Conservation (phyloP, 225 moss, liverwort and hornwort genomes). For the Pseudoscleropodium purum region DNA sequence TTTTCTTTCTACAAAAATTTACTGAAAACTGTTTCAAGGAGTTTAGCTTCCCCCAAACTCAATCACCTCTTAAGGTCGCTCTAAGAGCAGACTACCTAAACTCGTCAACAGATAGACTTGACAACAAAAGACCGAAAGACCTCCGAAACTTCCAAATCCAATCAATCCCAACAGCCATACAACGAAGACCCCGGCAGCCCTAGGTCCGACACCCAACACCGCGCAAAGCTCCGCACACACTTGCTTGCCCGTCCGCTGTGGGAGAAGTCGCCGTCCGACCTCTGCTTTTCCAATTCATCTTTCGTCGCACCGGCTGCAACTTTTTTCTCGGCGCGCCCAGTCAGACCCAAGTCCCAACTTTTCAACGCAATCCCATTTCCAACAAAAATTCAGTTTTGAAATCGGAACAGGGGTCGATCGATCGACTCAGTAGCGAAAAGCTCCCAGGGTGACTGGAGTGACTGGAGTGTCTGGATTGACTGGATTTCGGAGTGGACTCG, state of each 20-base stretch:
- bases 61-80: no score
- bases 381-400: neutral
- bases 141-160: neutral
- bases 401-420: neutral
- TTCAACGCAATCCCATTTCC: neutral
- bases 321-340: neutral
- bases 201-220: neutral
- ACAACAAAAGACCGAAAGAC: neutral
- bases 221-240: neutral
- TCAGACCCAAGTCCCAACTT: neutral
- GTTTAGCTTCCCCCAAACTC: no score
- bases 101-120: neutral
- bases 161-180: neutral
- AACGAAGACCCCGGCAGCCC: neutral
- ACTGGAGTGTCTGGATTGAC: neutral
- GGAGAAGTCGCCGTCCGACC: neutral
- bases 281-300: neutral
- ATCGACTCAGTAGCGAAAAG: neutral
- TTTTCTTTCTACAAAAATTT: no score
- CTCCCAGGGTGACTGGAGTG: neutral
- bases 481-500: neutral
- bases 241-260: neutral
- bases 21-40: no score
- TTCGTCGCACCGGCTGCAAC: neutral
- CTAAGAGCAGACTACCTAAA: no score